phyloP scores from a whole-genome alignment of 805 yeast genomes.

The Ogataea nitratoaversa region DNA sequence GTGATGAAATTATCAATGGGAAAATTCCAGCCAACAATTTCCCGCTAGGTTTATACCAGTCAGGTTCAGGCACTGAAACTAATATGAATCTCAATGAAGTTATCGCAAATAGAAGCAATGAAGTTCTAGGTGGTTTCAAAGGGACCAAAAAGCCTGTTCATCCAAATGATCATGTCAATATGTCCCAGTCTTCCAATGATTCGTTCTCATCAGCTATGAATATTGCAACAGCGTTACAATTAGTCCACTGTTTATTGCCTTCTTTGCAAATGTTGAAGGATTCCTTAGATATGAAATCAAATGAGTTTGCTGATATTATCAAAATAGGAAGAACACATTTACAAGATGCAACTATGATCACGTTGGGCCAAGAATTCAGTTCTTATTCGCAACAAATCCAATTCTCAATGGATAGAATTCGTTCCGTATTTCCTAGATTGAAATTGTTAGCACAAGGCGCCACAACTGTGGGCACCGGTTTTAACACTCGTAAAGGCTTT shows the following conservation, averaged over 20 bases:
- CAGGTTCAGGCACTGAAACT: constrained; percentile 97
- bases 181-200: constrained; percentile 97
- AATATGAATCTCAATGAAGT: constrained; percentile 99
- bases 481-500: constrained; percentile 86
- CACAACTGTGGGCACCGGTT: constrained; percentile 98
- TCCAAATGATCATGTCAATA: constrained; percentile 96
- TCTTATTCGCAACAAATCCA: constrained; percentile 91
- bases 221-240: constrained; percentile 91
- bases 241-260: constrained; percentile 70
- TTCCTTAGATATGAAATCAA: constrained; percentile 67
- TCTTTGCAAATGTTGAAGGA: constrained; percentile 69
- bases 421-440: constrained; percentile 67
- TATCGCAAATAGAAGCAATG: constrained; percentile 95
- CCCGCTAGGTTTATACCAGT: constrained; percentile 96
- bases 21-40: constrained; percentile 77
- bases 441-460: constrained; percentile 94
- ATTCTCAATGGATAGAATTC: constrained; percentile 83
- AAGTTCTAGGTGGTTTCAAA: constrained; percentile 80
- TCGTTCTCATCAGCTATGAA: constrained; percentile 99
- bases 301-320: constrained; percentile 84
- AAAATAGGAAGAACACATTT: constrained; percentile 98
- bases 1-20: constrained; percentile 88
- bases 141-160: constrained; percentile 93
- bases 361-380: constrained; percentile 94
- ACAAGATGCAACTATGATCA: constrained; percentile 98